Conservation (phyloP, 805 yeast genomes). For the Sugiyamaella smithiae region DNA sequence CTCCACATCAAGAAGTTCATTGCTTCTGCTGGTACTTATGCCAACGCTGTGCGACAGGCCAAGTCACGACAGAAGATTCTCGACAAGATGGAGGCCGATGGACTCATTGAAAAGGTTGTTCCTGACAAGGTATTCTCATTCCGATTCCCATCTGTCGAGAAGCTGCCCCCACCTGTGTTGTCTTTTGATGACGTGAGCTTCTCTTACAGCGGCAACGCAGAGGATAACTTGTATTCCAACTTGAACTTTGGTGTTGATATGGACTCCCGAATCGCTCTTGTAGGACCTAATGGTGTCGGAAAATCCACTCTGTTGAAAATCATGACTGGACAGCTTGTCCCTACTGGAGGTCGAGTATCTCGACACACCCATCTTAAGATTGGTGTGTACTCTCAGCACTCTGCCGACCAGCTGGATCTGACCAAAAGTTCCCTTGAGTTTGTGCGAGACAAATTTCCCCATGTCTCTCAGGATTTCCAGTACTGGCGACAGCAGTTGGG, state of each 20-base stretch:
- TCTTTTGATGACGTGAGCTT: conserved; percentile 94
- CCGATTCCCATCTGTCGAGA: conserved; percentile 92
- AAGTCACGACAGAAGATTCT: conserved; percentile 98
- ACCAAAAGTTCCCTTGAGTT: conserved; percentile 94
- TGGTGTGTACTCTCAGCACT: conserved; percentile 98
- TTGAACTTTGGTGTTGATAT: conserved; percentile 98
- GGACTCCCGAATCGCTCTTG: conserved; percentile 97
- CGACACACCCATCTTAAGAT: conserved; percentile 96
- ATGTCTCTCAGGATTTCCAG: conserved; percentile 95
- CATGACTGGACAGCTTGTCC: conserved; percentile 90
- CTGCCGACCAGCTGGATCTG: conserved; percentile 95
- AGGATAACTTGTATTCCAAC: conserved; percentile 84
- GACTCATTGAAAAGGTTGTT: conserved; percentile 83
- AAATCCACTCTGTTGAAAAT: conserved; percentile 92
- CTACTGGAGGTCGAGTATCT: conserved; percentile 93
- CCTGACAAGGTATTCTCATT: conserved; percentile 92
- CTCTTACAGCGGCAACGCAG: conserved; percentile 69
- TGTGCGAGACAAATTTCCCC: conserved; percentile 89
- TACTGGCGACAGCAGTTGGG: conserved; percentile 95
- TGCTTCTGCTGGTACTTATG: conserved; percentile 99
- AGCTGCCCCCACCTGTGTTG: conserved; percentile 97
- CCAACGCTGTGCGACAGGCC: conserved; percentile 97
- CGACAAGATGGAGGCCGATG: conserved; percentile 99
- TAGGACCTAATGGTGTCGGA: conserved; percentile 99
- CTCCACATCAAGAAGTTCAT: conserved; percentile 97